These are phyloP conservation scores for Solanum bulbocastanum DNA, from an alignment of 257 asterid species.

Conservation along the genomic window DNA sequence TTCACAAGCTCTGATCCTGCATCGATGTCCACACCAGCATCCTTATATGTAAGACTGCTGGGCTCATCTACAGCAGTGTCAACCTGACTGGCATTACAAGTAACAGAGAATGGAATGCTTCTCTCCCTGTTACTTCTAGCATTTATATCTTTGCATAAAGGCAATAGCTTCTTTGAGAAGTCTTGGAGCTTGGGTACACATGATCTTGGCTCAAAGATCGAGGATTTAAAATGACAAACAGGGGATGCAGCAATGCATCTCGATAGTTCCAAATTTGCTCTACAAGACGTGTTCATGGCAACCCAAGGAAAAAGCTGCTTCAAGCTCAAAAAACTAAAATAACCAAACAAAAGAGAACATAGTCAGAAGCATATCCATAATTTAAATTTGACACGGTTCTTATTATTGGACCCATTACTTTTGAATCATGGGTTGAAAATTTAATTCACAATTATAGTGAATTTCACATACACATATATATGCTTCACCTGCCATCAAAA, in stretches of 20 bases:
- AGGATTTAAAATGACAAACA: neutral
- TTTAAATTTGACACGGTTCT: neutral
- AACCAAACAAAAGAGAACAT: neutral
- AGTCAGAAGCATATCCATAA: neutral
- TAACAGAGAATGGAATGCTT: slow-evolving; percentile 12
- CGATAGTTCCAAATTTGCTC: slow-evolving; percentile 10
- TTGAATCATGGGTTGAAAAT: neutral
- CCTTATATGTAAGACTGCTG: slow-evolving; percentile 68
- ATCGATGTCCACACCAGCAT: slow-evolving; percentile 94
- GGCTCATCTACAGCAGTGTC: slow-evolving; percentile 18
- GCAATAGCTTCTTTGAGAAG: slow-evolving; percentile 4
- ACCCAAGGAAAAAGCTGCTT: neutral
- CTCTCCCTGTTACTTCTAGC: slow-evolving; percentile 14
- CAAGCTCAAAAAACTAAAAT: neutral
- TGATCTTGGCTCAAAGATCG: neutral
- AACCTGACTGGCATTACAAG: slow-evolving; percentile 14
- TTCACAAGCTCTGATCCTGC: slow-evolving; percentile 90
- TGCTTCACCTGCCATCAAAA: neutral
- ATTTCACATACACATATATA: neutral
- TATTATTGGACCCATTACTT: neutral
- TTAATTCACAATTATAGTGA: neutral
- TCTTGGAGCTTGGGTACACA: slow-evolving; percentile 4
- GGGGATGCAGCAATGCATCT: slow-evolving; percentile 1
- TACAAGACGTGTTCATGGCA: slow-evolving; percentile 12
- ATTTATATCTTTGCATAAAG: slow-evolving; percentile 11